Percentiles rank a stretch among this genome's conserved stretches.
These are phyloP conservation scores for Penicillium sp. DNA, from an alignment of 2,329 filamentous ascomycete species.

Conservation along the genomic window DNA sequence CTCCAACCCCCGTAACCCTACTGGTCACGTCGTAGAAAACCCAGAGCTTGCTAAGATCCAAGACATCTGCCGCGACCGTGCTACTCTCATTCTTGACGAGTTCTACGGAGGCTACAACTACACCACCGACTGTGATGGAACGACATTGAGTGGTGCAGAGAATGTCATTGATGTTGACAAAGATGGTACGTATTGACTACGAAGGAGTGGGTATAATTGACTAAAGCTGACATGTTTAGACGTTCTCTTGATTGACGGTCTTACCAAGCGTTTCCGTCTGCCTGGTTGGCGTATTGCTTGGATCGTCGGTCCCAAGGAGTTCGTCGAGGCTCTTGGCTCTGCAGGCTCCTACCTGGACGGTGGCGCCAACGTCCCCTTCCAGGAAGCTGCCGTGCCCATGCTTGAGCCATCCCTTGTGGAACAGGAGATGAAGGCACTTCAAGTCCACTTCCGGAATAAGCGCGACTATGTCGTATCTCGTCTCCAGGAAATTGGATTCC, in stretches of 20 bases:
- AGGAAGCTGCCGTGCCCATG: conserved; percentile 89
- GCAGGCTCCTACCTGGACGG: conserved; percentile 94
- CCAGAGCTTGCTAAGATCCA: conserved; percentile 86
- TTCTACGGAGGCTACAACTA: conserved; percentile 98
- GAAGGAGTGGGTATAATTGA: not conserved
- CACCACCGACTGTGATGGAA: conserved; percentile 83
- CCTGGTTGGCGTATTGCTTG: conserved; percentile 96
- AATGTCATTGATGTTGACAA: conserved; percentile 87
- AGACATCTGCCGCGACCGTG: conserved; percentile 83
- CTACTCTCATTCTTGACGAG: conserved; percentile 91
- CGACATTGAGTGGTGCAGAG: conserved; percentile 80
- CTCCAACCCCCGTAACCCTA: conserved; percentile 93
- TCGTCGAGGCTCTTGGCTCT: conserved; percentile 86
- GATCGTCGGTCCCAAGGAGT: conserved; percentile 94
- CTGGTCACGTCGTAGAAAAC: conserved; percentile 79
- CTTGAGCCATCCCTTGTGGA: conserved; percentile 79
- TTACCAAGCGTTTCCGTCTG: conserved; percentile 94
- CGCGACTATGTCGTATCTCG: conserved; percentile 83
- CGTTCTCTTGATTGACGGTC: conserved; percentile 88
- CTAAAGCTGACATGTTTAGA: conserved; percentile 44
- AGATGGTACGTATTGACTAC: conserved; percentile 47
- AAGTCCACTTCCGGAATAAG: conserved; percentile 87
- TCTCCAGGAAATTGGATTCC: conserved; percentile 80
- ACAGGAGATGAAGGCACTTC: conserved; percentile 82
- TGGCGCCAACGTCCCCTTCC: conserved; percentile 91